A percentile compares a stretch with the other conserved stretches of the same genome.
Conservation (phyloP, 768 basidiomycete species). For the Boletus tomentosulus region DNA sequence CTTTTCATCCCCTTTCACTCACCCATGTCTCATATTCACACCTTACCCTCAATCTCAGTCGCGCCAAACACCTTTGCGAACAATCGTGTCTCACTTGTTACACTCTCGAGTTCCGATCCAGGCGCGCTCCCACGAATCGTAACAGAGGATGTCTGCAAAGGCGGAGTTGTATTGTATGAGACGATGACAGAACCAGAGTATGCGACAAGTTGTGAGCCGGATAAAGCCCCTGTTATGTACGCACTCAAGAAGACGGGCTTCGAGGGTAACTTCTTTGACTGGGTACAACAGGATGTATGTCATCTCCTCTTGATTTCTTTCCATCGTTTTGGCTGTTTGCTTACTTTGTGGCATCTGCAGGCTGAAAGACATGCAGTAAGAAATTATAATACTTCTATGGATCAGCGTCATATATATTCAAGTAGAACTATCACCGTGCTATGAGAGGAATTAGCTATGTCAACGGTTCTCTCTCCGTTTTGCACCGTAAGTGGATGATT, state of each 20-base stretch:
- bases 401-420: background rate
- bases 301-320: background rate
- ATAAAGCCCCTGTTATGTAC: conserved; percentile 20
- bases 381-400: background rate
- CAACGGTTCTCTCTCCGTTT: conserved; percentile 18
- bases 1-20: background rate
- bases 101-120: conserved; percentile 12
- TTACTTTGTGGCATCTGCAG: conserved; percentile 1
- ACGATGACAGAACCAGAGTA: conserved; percentile 24
- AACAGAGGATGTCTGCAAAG: conserved; percentile 11
- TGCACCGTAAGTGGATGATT: conserved; percentile 15
- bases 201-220: conserved; percentile 19
- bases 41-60: conserved; percentile 12
- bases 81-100: conserved; percentile 30
- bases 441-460: conserved; percentile 18
- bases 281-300: conserved; percentile 22
- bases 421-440: conserved; percentile 20
- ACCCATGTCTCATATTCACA: background rate
- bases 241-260: conserved; percentile 16
- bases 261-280: conserved; percentile 17
- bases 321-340: background rate
- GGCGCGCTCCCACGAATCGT: conserved; percentile 8
- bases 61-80: conserved; percentile 28
- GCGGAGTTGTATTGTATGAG: conserved; percentile 18
- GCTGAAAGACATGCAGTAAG: conserved; percentile 14